A percentile compares a stretch with the other conserved stretches of the same genome.
These are phyloP conservation scores for Nigrograna mackinnonii DNA, from an alignment of 2,329 filamentous ascomycete species.

Conservation along the genomic window DNA sequence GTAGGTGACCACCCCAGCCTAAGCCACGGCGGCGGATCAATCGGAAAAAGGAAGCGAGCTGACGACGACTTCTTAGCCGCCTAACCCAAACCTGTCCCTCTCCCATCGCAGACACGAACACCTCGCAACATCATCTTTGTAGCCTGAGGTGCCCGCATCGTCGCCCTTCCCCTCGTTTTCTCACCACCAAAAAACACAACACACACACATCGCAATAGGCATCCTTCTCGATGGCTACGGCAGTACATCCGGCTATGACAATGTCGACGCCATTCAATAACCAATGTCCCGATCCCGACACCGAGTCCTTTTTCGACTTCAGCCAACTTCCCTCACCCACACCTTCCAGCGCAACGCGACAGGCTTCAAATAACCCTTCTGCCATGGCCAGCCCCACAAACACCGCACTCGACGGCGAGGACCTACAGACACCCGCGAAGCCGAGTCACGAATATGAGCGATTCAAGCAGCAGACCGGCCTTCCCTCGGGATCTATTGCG, in stretches of 20 bases:
- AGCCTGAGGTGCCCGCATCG: constrained; percentile 25
- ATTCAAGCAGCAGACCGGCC: constrained; percentile 93
- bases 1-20: constrained; percentile 13
- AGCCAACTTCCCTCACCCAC: constrained; percentile 65
- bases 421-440: constrained; percentile 67
- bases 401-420: constrained; percentile 50
- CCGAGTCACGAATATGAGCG: constrained; percentile 95
- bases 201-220: constrained; percentile 7
- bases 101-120: constrained; percentile 8
- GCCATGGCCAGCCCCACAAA: constrained; percentile 59
- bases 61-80: constrained; percentile 37
- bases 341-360: constrained; percentile 51
- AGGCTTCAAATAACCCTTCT: constrained; percentile 58
- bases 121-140: constrained; percentile 20
- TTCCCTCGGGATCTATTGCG: constrained; percentile 82
- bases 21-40: constrained; percentile 34
- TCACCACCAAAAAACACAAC: constrained; percentile 1
- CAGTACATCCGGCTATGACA: constrained; percentile 38
- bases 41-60: constrained; percentile 37
- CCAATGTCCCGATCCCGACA: constrained; percentile 45
- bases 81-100: constrained; percentile 27
- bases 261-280: constrained; percentile 40
- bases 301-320: constrained; percentile 55
- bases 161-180: constrained; percentile 12
- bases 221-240: constrained; percentile 35